phyloP scores from a whole-genome alignment of 139 green algal species.

The Chlorella sp. region DNA sequence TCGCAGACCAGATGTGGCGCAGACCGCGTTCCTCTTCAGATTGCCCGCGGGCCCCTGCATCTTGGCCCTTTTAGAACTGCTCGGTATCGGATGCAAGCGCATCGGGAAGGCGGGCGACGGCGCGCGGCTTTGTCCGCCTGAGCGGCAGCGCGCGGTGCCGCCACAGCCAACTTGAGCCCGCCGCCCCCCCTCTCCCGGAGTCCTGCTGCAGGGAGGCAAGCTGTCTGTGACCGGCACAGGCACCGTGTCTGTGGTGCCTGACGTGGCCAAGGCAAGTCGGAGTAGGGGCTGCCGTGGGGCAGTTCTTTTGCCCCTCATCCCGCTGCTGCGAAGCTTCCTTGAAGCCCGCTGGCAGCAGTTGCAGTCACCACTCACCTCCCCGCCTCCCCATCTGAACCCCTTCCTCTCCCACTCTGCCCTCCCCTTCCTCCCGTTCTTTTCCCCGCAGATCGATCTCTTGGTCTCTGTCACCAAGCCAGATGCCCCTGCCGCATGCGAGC shows the following conservation, averaged over 20 bases:
- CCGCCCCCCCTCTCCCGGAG: no score
- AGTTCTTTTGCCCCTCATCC: not conserved
- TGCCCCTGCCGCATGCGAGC: not conserved
- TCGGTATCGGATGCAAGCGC: not conserved
- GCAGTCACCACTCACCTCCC: no score
- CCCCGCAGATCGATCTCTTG: no score
- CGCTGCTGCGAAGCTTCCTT: not conserved
- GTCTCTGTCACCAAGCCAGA: not conserved
- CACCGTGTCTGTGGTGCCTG: not conserved
- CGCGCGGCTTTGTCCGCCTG: not conserved
- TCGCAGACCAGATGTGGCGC: no score
- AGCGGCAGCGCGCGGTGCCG: not conserved
- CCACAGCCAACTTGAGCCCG: not conserved
- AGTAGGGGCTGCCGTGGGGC: not conserved
- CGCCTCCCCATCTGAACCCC: no score
- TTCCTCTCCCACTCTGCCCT: no score
- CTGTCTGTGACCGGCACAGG: conserved; percentile 8
- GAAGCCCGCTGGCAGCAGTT: no score
- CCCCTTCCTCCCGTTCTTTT: no score
- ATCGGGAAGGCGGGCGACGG: not conserved
- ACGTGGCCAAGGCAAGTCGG: conserved; percentile 6
- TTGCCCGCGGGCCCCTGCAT: no score
- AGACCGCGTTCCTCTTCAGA: not conserved
- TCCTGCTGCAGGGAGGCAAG: not conserved
- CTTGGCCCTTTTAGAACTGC: not conserved